Percentiles rank a stretch among this genome's conserved stretches.
Evolutionary conservation across 805 yeast genomes (phyloP).

Genomic region (Barnettozyma salicaria): DNA sequence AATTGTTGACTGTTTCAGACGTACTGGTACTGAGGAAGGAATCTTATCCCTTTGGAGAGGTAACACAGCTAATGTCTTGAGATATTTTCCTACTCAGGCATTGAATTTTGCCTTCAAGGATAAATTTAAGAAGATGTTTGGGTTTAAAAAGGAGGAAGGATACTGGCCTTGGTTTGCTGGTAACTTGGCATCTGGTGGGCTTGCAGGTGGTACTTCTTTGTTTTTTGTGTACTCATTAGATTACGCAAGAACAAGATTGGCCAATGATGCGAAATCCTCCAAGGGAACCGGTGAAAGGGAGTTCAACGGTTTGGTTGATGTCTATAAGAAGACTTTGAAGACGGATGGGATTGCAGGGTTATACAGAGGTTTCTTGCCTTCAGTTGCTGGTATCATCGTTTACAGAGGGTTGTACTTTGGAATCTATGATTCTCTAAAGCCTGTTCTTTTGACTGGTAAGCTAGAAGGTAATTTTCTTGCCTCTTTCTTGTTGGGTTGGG

Average conservation of each 20-base stretch:
- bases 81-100: conserved; percentile 99
- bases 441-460: conserved; percentile 88
- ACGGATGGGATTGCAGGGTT: conserved; percentile 97
- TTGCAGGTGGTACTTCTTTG: conserved; percentile 95
- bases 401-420: conserved; percentile 99
- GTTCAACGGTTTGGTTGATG: conserved; percentile 96
- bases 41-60: conserved; percentile 96
- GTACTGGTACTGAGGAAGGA: conserved; percentile 95
- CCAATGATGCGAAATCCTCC: conserved; percentile 92
- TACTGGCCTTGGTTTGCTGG: conserved; percentile 95
- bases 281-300: conserved; percentile 86
- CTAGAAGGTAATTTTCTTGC: conserved; percentile 93
- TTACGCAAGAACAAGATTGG: conserved; percentile 98
- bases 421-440: conserved; percentile 94
- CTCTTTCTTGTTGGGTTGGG: conserved; percentile 95
- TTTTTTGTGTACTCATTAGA: conserved; percentile 94
- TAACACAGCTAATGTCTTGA: conserved; percentile 97
- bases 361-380: conserved; percentile 99
- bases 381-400: conserved; percentile 94
- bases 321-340: conserved; percentile 91
- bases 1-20: conserved; percentile 87
- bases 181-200: conserved; percentile 98
- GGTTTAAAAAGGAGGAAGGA: conserved; percentile 93
- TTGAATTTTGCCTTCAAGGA: conserved; percentile 98
- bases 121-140: conserved; percentile 90